A percentile compares a stretch with the other conserved stretches of the same genome.
These are phyloP conservation scores for Lactarius quietus DNA, from an alignment of 768 basidiomycete genomes.

Conservation along the genomic window DNA sequence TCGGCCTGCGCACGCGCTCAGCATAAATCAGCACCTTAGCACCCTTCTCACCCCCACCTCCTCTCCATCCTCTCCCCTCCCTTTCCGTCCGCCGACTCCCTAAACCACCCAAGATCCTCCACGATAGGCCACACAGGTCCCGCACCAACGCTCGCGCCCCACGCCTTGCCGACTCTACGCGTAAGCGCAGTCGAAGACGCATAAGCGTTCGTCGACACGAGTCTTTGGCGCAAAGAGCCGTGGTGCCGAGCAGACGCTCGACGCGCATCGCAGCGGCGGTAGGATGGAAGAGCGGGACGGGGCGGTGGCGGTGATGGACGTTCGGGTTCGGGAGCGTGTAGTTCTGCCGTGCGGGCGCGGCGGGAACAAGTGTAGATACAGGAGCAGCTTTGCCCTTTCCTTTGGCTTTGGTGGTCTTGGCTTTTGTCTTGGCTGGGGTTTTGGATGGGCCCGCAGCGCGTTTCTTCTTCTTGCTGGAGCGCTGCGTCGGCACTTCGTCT, in stretches of 20 bases:
- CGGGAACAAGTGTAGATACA: slow-evolving; percentile 31
- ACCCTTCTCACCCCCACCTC: slow-evolving; percentile 46
- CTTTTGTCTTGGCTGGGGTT: neutral
- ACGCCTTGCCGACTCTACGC: slow-evolving; percentile 62
- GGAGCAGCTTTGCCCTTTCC: neutral
- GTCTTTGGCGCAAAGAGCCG: slow-evolving; percentile 44
- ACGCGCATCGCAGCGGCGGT: slow-evolving; percentile 36
- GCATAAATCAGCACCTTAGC: neutral
- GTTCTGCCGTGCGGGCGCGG: slow-evolving; percentile 46
- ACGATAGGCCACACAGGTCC: slow-evolving; percentile 77
- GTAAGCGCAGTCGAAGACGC: slow-evolving; percentile 46
- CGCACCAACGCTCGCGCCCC: slow-evolving; percentile 69
- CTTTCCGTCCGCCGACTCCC: slow-evolving; percentile 45
- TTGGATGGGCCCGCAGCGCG: neutral
- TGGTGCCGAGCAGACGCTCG: slow-evolving; percentile 57
- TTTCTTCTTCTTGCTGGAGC: slow-evolving; percentile 26
- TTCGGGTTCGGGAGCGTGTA: slow-evolving; percentile 61
- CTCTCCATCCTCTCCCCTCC: slow-evolving; percentile 32
- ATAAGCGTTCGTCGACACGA: slow-evolving; percentile 53
- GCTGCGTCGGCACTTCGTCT: slow-evolving; percentile 32
- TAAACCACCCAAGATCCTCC: slow-evolving; percentile 78
- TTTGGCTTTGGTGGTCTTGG: neutral
- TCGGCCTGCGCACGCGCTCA: slow-evolving; percentile 36
- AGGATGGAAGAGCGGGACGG: slow-evolving; percentile 52
- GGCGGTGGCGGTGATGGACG: slow-evolving; percentile 69